Conservation (phyloP, 78 protist genomes). For the Protostelium mycophagum region DNA sequence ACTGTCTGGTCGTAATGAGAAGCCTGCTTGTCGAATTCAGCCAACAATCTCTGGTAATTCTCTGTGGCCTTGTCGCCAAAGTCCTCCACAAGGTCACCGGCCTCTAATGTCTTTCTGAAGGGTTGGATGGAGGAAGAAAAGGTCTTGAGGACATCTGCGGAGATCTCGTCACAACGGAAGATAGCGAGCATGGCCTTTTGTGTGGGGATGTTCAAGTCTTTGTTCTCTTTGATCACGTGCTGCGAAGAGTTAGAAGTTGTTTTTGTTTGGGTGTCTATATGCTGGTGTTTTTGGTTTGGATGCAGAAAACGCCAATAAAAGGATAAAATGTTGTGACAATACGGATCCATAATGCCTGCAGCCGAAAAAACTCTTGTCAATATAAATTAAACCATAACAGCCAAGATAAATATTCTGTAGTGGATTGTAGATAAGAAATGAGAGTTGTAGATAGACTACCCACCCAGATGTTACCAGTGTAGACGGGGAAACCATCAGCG, state of each 20-base stretch:
- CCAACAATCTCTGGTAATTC: not conserved
- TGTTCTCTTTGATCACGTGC: slow-evolving; percentile 73
- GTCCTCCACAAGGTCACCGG: slow-evolving; percentile 15
- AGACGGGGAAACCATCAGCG: slow-evolving; percentile 73
- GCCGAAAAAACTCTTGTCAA: too few relatives aligned
- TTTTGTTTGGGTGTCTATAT: too few relatives aligned
- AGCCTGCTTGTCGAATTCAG: slow-evolving; percentile 25
- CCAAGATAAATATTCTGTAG: too few relatives aligned
- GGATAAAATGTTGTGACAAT: too few relatives aligned
- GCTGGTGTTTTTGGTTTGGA: too few relatives aligned
- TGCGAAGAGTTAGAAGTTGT: not conserved
- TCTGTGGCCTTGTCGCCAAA: slow-evolving; percentile 32
- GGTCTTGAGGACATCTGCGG: slow-evolving; percentile 11
- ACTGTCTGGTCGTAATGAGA: slow-evolving; percentile 30
- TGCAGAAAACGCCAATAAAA: too few relatives aligned
- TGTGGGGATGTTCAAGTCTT: slow-evolving; percentile 87
- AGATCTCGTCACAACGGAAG: slow-evolving; percentile 84
- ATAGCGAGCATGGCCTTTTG: slow-evolving; percentile 86
- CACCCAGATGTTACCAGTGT: slow-evolving; percentile 69
- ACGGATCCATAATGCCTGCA: too few relatives aligned
- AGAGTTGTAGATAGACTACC: too few relatives aligned
- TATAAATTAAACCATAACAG: not conserved
- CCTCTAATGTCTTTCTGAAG: slow-evolving; percentile 25
- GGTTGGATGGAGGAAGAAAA: slow-evolving; percentile 29
- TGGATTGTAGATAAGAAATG: too few relatives aligned